Percentiles rank a stretch among this genome's conserved stretches.
Evolutionary conservation across 2,329 filamentous ascomycete species (phyloP).

Genomic region (Fragosphaeria purpurea): DNA sequence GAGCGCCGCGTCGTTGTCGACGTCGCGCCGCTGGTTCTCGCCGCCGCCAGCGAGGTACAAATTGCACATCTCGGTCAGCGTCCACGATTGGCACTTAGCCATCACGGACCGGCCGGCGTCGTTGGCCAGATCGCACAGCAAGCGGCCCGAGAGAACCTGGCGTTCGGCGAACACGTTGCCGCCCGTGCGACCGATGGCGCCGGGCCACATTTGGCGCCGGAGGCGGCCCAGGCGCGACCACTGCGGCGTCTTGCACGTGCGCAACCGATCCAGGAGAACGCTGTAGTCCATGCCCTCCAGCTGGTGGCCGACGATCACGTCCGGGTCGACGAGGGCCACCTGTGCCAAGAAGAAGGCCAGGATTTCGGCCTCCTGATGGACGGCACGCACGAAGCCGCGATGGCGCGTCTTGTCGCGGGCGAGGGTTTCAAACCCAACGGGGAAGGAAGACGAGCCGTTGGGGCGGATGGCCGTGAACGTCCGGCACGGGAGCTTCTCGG

Average conservation of each 20-base stretch:
- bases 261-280: conserved; percentile 73
- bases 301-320: conserved; percentile 88
- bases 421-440: conserved; percentile 75
- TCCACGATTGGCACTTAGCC: conserved; percentile 97
- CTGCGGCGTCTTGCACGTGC: conserved; percentile 82
- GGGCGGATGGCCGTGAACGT: conserved; percentile 90
- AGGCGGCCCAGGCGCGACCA: conserved; percentile 91
- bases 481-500: conserved; percentile 78
- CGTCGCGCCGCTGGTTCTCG: conserved; percentile 63
- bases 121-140: conserved; percentile 90
- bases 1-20: conserved; percentile 80
- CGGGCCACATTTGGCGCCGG: conserved; percentile 76
- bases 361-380: conserved; percentile 75
- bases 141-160: conserved; percentile 75
- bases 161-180: conserved; percentile 90
- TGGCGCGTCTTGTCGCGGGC: conserved; percentile 52
- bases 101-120: conserved; percentile 96
- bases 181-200: conserved; percentile 72
- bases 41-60: conserved; percentile 64
- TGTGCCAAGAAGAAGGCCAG: conserved; percentile 84
- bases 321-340: conserved; percentile 78
- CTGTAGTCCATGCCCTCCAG: conserved; percentile 97
- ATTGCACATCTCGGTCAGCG: conserved; percentile 92
- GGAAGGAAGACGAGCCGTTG: conserved; percentile 57
- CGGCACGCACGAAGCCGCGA: conserved; percentile 66